A percentile compares a stretch with the other conserved stretches of the same genome.
Conservation (phyloP, 2,329 filamentous ascomycete species). For the Arthrobotrys megalospora region DNA sequence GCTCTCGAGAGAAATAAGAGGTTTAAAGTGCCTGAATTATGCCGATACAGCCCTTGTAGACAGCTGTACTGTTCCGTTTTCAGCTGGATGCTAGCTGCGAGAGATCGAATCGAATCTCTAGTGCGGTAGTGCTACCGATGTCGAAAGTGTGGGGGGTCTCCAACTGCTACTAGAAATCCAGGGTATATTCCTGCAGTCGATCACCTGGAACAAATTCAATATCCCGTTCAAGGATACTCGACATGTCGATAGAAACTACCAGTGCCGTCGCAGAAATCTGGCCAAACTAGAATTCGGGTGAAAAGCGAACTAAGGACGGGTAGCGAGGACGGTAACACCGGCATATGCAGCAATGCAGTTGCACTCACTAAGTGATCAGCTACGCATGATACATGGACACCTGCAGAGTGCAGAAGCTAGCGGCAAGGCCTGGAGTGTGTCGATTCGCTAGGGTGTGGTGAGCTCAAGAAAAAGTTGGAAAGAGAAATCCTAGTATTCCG, state of each 20-base stretch:
- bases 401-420: not conserved
- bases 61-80: not conserved
- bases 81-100: not conserved
- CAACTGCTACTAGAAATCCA: conserved; percentile 7
- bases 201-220: conserved; percentile 14
- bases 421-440: not conserved
- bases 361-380: not conserved
- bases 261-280: not conserved
- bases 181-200: conserved; percentile 9
- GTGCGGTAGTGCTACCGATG: not conserved
- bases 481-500: not conserved
- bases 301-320: conserved; percentile 8
- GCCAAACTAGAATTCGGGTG: conserved; percentile 2
- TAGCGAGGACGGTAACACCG: conserved; percentile 5
- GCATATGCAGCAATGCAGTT: conserved; percentile 4
- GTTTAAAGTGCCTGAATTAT: conserved; percentile 1
- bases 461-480: conserved; percentile 5
- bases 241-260: conserved; percentile 18
- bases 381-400: conserved; percentile 20
- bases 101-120: not conserved
- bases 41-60: not conserved
- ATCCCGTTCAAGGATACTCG: conserved; percentile 13
- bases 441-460: not conserved
- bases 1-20: conserved; percentile 8
- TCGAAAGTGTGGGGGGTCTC: not conserved